Base-by-base conservation (phyloP, 2,329 filamentous ascomycete species). In the Sarocladiaceae sp. region DNA sequence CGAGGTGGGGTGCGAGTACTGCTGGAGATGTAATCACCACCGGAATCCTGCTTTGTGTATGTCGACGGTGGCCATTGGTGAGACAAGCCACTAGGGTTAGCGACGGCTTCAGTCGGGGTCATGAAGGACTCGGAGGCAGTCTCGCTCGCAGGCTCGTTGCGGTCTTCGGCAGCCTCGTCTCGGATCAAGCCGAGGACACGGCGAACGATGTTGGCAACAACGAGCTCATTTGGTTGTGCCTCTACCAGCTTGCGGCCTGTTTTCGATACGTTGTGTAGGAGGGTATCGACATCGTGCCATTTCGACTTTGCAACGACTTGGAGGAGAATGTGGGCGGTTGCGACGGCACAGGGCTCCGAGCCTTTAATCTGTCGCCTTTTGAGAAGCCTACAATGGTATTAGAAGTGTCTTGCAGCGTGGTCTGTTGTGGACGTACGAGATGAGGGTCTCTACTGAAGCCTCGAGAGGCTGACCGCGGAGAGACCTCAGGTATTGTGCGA, bases 151-250 rank as follows among this genome's bases (percentile, higher is more conserved):
- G 31, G 65, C 47, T 82, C 81, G 48, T 86, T 86, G 47, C 83
- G 72, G 53, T 88, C 84, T 55, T 94, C 88, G 54, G 87, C 83
- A 31, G 87, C 85, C 58, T 97, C 90, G 58, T 96, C 90, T 43
- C 93, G 82, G 51, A 98, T 93, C 51, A 98, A 74, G 33, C 89
- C 87, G 29, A 98, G 71, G 2, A 97, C 86, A 50, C 93, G 82
- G 48, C 90, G 82, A 37, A 96, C 88, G 53, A 98, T 90, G 58
- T 98, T 98, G 43, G 89, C 91, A 34, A 96, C 88, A 4, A 89
- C 88, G 54, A 95, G 83, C 67, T 97, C 93, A 48, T 85, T 80
- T 13, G 91, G 91, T 56, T 95, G 88, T 6, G 93, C 90, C 45
- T 84, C 79, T 27, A 85, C 82, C 33, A 98, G 73, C 45, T 82